A percentile compares a stretch with the other conserved stretches of the same genome.
Evolutionary conservation across 1,284 basidiomycete species (phyloP).

Genomic region (Abortiporus biennis): DNA sequence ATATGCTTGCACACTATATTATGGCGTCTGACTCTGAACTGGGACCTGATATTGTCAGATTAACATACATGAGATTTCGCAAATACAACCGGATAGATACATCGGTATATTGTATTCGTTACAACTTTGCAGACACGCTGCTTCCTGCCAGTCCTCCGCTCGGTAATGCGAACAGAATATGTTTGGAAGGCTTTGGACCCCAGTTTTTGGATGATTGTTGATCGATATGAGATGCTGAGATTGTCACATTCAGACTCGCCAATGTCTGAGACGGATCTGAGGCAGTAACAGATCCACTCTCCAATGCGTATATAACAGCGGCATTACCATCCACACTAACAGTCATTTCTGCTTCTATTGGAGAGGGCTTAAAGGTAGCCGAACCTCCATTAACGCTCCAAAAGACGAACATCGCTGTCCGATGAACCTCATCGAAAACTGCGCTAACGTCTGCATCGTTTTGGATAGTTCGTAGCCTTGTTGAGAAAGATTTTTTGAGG

Average conservation of each 20-base stretch:
- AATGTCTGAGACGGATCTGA: constrained; percentile 51
- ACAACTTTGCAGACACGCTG: constrained; percentile 29
- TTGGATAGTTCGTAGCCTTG: constrained; percentile 30
- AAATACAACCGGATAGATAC: too few species aligned
- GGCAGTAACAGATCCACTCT: constrained; percentile 39
- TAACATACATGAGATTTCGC: neutral
- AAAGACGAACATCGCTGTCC: constrained; percentile 28
- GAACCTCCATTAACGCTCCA: constrained; percentile 27
- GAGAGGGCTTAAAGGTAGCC: constrained; percentile 12
- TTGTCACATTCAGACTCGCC: constrained; percentile 21
- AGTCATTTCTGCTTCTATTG: constrained; percentile 26
- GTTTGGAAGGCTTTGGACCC: constrained; percentile 21
- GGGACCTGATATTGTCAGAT: too few species aligned
- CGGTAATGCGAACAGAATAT: constrained; percentile 24
- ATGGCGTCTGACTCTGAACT: too few species aligned
- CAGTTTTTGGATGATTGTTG: constrained; percentile 20
- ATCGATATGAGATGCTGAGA: constrained; percentile 25
- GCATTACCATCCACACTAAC: constrained; percentile 35
- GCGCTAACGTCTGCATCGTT: constrained; percentile 30
- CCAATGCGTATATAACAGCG: constrained; percentile 37
- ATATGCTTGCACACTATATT: too few species aligned
- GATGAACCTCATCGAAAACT: constrained; percentile 24
- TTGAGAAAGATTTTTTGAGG: constrained; percentile 17
- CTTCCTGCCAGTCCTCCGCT: constrained; percentile 33
- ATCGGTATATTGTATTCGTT: too few species aligned